phyloP scores from a whole-genome alignment of 306 rosid species.

The Amphicarpaea edgeworthii region DNA sequence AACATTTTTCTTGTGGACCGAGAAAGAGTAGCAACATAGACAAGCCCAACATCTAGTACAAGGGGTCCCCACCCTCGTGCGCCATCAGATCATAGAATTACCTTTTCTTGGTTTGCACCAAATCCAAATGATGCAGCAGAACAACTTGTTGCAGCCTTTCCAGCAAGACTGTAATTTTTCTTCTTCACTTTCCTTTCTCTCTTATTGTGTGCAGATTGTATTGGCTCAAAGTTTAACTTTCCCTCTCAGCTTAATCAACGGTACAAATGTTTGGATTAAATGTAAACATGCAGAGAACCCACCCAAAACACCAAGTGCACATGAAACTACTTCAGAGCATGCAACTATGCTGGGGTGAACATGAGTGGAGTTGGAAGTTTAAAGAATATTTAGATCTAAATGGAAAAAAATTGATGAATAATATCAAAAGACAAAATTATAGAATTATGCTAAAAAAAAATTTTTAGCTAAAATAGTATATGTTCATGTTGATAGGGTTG shows the following conservation, averaged over 20 bases:
- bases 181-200: not conserved
- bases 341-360: not conserved
- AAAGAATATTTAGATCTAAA: no score
- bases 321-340: conserved; percentile 1
- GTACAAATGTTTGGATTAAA: not conserved
- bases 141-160: conserved; percentile 21
- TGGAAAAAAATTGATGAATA: no score
- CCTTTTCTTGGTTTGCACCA: conserved; percentile 18
- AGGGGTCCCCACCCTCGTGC: conserved; percentile 22
- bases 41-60: not conserved
- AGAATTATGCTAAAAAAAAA: no score
- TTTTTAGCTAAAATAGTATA: no score
- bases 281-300: conserved; percentile 4
- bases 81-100: conserved; percentile 5
- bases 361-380: no score
- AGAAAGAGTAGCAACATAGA: conserved; percentile 26
- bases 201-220: not conserved
- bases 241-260: not conserved
- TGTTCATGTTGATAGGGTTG: no score
- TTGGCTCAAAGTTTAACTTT: not conserved
- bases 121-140: conserved; percentile 15
- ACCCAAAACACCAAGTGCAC: not conserved
- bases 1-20: not conserved
- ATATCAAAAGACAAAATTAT: no score
- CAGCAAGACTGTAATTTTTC: not conserved